Base-by-base conservation (phyloP, 164 flowering plant species). In the Nymphaea thermarum region DNA sequence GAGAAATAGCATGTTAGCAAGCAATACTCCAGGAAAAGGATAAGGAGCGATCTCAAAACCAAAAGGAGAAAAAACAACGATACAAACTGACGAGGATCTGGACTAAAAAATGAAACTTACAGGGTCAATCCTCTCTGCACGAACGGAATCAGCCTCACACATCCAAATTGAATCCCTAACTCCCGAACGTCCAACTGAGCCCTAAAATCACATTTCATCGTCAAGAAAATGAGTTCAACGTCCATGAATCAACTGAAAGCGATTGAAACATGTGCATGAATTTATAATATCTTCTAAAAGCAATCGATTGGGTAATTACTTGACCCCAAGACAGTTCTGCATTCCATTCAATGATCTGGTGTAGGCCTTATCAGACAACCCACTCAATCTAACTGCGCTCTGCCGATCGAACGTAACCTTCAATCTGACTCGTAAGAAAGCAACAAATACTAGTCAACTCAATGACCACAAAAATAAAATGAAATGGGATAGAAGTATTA, bases 281-380 rank as follows among this genome's bases (percentile, higher is more conserved):
- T 16, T 8, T 16, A 55, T 55, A 61, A n/a, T 7, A 36, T 61
- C 16, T 62, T 62, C 10, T 17, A 5, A 7, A 41, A 62, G 64
- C n/a, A 8, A 62, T 62, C 10, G 41, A 62, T 17, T 6, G n/a
- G 3, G 4, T 6, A 17, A 41, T 66, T 67, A 94, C 99, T 83
- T 90, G 76, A 95, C 74, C 11, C 93, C 96, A 12, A 95, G 77
- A 4, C 89, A 84, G 57, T 90, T 90, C 78, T 95, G 96, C 80
- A 95, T 64, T 4, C 80, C 81, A 78, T 88, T 90, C 74, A 88
- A 87, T 6, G 96, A 90, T 73, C 98, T 76, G 65, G 43, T 87
- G 66, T 92, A 95, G 18, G 96, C 98, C 82, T 84, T 92, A 74
- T 95, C 99, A 0, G 98, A 86, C 96, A 95, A 82, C 74, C 99